Evolutionary conservation across 805 yeast species (phyloP).

Genomic region (Monosporozyma unispora): DNA sequence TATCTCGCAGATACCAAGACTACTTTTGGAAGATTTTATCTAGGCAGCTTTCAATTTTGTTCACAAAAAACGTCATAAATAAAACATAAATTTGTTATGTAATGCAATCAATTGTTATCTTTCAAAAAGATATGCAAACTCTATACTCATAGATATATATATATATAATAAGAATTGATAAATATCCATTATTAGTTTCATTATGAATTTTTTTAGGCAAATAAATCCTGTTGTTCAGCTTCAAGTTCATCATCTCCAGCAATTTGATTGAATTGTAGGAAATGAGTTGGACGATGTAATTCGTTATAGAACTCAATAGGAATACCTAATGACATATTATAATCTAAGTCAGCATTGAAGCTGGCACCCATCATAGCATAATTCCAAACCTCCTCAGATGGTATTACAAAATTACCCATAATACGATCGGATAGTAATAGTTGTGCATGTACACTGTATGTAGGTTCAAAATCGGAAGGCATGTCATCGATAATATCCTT

Average conservation of each 20-base stretch:
- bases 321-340: conserved; percentile 59
- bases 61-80: not conserved
- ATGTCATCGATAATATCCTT: conserved; percentile 43
- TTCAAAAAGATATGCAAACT: too few species aligned
- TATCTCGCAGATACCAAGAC: too few species aligned
- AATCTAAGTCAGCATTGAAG: conserved; percentile 57
- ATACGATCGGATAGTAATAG: conserved; percentile 64
- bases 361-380: conserved; percentile 80
- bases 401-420: conserved; percentile 78
- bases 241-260: conserved; percentile 48
- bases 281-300: conserved; percentile 82
- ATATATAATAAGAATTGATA: too few species aligned
- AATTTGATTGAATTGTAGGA: conserved; percentile 60
- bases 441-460: conserved; percentile 56
- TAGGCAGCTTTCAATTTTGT: not conserved
- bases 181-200: not conserved
- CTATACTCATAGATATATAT: too few species aligned
- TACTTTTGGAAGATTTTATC: too few species aligned
- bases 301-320: conserved; percentile 83
- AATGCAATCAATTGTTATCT: too few species aligned
- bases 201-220: conserved; percentile 31
- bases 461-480: conserved; percentile 59
- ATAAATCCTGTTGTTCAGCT: conserved; percentile 59
- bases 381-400: conserved; percentile 82
- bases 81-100: too few species aligned